A percentile compares a stretch with the other conserved stretches of the same genome.
phyloP scores from a whole-genome alignment of 257 asterid genomes.

The Solanum tarijense region DNA sequence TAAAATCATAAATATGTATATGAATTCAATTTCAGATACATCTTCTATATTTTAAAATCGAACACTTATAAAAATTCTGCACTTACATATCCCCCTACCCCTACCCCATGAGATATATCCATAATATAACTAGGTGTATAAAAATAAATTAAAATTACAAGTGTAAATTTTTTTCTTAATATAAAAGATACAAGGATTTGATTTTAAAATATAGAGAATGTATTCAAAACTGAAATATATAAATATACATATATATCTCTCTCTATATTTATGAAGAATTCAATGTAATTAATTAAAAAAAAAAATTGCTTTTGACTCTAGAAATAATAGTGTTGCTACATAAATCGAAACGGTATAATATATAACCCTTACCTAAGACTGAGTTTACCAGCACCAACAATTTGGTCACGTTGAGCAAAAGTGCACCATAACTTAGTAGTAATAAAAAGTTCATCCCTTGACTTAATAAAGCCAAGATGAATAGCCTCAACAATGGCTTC shows the following conservation, averaged over 20 bases:
- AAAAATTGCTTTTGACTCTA: not conserved
- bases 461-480: constrained; percentile 29
- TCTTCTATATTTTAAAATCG: too few species aligned
- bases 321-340: not conserved
- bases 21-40: not conserved
- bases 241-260: not conserved
- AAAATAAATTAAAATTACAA: too few species aligned
- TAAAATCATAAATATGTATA: too few species aligned
- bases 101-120: too few species aligned
- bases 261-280: too few species aligned
- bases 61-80: too few species aligned
- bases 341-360: not conserved
- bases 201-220: too few species aligned
- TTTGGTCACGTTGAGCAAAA: constrained; percentile 32
- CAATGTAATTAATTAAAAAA: not conserved
- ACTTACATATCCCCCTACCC: too few species aligned
- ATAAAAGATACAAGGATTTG: too few species aligned
- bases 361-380: constrained; percentile 37
- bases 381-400: constrained; percentile 41
- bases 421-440: constrained; percentile 56
- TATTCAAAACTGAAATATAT: too few species aligned
- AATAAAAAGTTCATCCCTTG: constrained; percentile 48
- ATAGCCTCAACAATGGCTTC: constrained; percentile 44
- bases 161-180: too few species aligned
- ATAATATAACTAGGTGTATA: too few species aligned